Evolutionary conservation across 345 rosid genomes (phyloP), one percentile per base, ranked within the genome.

Genomic region (Bruguiera sexangula): DNA sequence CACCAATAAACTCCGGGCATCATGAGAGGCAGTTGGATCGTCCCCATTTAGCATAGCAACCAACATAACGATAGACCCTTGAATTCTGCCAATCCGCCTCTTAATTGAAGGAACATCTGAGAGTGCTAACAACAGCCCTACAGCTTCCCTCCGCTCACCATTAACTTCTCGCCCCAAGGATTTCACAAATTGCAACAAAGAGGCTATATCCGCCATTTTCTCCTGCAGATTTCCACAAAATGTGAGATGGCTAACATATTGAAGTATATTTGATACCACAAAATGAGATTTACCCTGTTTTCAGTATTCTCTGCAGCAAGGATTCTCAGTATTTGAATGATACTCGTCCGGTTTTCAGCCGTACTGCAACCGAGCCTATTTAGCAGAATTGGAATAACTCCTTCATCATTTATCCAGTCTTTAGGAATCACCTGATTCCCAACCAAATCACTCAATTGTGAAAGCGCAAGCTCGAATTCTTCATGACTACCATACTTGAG

Each of bases 51-150:
- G 84, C 61, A 84, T 75, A 6, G 87, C 73, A 15, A 85, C 89
- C 71, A 89, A 67, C 89, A 84, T 81, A 54, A 89, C 89, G 56
- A 89, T 85, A 72, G 88, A 87, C 24, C 95, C 95, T 65, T 85
- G 91, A 54, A 85, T 80, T 81, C 83, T 77, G 34, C 91, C 91
- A 22, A 87, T 79, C 22, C 82, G 80, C 36, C 91, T 72, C 80
- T 84, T 77, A 56, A 84, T 86, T 1, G 85, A 65, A 29, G 87
- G 80, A 68, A 81, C 78, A 36, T 80, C 78, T 0, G 95, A 85
- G 37, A 89, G 87, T 58, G 82, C 77, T 53, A 83, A 82, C 71
- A 89, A 48, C 64, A 89, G 70, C 22, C 87, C 89, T 21, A 87
- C 88, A 19, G 89, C 86, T 69, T 89, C 95, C 74, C 85, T 78